Conservation (phyloP, 495 filamentous ascomycete species). For the Rusavskia elegans region DNA sequence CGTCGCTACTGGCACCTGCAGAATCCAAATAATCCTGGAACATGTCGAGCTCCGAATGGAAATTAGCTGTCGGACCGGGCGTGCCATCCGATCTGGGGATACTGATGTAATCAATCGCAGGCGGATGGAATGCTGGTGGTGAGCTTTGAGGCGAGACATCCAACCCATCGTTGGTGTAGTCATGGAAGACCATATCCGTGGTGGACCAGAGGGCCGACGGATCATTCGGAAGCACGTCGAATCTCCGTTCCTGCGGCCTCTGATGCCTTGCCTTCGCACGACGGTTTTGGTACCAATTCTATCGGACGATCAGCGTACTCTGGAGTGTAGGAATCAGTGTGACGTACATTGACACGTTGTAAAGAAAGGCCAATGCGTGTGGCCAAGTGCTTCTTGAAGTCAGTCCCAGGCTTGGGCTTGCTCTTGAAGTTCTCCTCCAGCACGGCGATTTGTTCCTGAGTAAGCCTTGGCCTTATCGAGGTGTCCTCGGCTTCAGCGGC, state of each 20-base stretch:
- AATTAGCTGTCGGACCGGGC: neutral
- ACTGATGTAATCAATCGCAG: neutral
- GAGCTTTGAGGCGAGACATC: neutral
- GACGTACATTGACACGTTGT: conserved; percentile 59
- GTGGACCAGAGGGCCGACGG: conserved; percentile 12
- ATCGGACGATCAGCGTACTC: conserved; percentile 4
- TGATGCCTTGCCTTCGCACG: conserved; percentile 72
- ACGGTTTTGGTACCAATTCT: conserved; percentile 92
- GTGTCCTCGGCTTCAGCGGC: conserved; percentile 23
- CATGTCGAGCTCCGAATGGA: neutral
- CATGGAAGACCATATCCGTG: neutral
- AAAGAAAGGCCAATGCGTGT: conserved; percentile 57
- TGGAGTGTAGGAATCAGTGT: conserved; percentile 1
- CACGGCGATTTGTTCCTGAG: conserved; percentile 68
- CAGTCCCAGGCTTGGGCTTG: conserved; percentile 64
- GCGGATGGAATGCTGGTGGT: neutral
- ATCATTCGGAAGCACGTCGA: conserved; percentile 16
- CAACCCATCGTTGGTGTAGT: neutral
- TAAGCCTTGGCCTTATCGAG: conserved; percentile 46
- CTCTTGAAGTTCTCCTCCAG: conserved; percentile 60
- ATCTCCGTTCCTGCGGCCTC: conserved; percentile 39
- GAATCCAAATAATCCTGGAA: neutral
- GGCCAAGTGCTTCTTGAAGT: conserved; percentile 57
- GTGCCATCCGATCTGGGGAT: neutral
- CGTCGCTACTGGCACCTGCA: neutral